Base-by-base conservation (phyloP, 805 yeast genomes). In the Starmera pachycereana region DNA sequence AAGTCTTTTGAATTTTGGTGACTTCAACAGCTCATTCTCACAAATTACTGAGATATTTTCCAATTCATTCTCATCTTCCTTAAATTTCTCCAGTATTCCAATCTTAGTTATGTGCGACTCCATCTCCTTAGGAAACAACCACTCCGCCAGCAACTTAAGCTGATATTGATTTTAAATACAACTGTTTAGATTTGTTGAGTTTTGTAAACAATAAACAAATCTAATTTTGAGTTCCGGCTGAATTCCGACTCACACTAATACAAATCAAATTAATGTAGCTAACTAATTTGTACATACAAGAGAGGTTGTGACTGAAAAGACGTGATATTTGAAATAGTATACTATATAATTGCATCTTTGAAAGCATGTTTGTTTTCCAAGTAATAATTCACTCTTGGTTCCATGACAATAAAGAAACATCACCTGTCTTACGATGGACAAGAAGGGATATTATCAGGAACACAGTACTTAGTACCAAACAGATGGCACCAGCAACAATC, bases 401-500 rank as follows among this genome's bases (percentile, higher is more conserved):
- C 92, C 94, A 84, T 41, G 84, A 76, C 47, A 84, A 65, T 48
- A 71, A 63, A n/a, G 69, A 65, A n/a, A 74, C 69, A 52, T 84
- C 94, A 12, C 88, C 94, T 8, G 76, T 64, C 49, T 72, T 79
- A 61, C 92, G 72, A 14, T 88, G 88, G 40, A 71, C 71, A 16
- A 81, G 48, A n/a, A 77, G 37, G 54, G 80, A 78, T 29, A 79
- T 70, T 4, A 67, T 50, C 45, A 77, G 54, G 45, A 82, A 68
- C 8, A 64, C 56, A 1, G 79, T 33, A 1, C 79, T 78, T 48
- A 82, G 61, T 1, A 76, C 52, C 29, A 79, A 63, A 56, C 89
- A 81, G 12, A 83, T 62, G 28, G 78, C 80, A 18, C 92, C 94
- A 38, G 79, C 82, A 29, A 74, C 84, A 46, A 84, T 71, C 82